Evolutionary conservation across 108 stramenopile genomes (phyloP).

Genomic region (Halocafeteria seosinensis): DNA sequence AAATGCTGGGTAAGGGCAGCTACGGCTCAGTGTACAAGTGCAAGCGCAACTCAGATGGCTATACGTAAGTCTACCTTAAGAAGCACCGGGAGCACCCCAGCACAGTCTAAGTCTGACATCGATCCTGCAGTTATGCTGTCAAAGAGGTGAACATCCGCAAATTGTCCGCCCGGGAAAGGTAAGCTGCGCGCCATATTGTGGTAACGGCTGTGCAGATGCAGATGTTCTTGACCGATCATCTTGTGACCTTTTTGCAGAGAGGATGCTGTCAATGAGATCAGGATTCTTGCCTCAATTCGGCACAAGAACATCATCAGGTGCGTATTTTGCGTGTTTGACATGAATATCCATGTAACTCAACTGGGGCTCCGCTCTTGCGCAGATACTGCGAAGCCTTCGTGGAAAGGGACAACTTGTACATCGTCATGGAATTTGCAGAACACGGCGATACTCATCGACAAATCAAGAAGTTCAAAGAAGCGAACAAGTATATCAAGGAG

Average conservation of each 20-base stretch:
- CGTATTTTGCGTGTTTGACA: neutral
- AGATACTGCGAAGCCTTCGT: slow-evolving; percentile 5
- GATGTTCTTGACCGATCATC: neutral
- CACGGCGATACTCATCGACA: slow-evolving; percentile 21
- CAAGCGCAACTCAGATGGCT: neutral
- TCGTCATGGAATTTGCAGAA: slow-evolving; percentile 44
- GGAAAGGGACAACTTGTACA: slow-evolving; percentile 27
- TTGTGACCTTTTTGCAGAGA: neutral
- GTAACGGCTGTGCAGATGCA: neutral
- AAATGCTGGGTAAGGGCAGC: slow-evolving; percentile 1
- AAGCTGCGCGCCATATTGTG: neutral
- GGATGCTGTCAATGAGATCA: slow-evolving; percentile 6
- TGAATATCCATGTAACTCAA: neutral
- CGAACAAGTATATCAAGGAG: slow-evolving; percentile 8
- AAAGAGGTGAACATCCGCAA: slow-evolving; percentile 2
- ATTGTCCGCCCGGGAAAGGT: neutral
- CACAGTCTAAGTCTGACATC: neutral
- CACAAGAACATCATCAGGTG: slow-evolving; percentile 3
- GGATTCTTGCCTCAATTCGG: neutral
- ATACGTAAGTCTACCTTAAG: neutral
- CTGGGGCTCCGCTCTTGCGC: neutral
- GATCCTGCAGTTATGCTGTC: neutral
- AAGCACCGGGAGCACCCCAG: neutral
- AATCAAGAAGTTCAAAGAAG: neutral
- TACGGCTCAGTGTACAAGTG: neutral